Evolutionary conservation across 192 early-diverging fungal species (phyloP).

Genomic region (Helicostylum pulchrum): DNA sequence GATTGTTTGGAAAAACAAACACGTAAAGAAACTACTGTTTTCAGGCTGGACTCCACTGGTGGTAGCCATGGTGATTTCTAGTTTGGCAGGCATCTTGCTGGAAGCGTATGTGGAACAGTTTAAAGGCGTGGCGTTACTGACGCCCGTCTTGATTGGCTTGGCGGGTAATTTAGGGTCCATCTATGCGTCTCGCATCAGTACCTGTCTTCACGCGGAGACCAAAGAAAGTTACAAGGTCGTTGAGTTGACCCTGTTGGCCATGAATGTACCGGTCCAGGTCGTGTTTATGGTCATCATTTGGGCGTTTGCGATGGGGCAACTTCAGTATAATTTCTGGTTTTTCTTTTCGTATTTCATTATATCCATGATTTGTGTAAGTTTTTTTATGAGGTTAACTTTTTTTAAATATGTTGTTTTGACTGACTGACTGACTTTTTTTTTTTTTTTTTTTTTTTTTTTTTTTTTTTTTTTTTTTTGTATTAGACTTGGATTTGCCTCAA

Average conservation of each 20-base stretch:
- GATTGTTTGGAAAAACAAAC: constrained; percentile 54
- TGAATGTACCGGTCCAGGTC: constrained; percentile 65
- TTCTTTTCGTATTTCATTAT: constrained; percentile 48
- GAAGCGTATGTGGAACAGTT: constrained; percentile 61
- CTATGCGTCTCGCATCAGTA: constrained; percentile 70
- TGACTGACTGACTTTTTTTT: too few species aligned
- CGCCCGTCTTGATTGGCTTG: constrained; percentile 67
- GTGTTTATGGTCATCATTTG: constrained; percentile 32
- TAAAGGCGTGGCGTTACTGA: constrained; percentile 59
- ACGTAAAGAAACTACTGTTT: constrained; percentile 56
- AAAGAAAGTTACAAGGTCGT: constrained; percentile 43
- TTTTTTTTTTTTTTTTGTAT: too few species aligned
- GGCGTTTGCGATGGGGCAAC: constrained; percentile 42
- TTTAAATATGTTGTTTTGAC: constrained; percentile 7
- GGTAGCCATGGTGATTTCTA: constrained; percentile 67
- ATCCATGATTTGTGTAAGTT: constrained; percentile 49
- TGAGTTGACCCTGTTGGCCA: constrained; percentile 55
- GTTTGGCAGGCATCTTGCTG: constrained; percentile 59
- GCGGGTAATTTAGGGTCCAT: constrained; percentile 76
- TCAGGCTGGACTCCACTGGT: constrained; percentile 74
- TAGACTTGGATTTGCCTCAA: constrained; percentile 46
- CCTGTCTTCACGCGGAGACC: constrained; percentile 56
- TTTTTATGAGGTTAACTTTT: neutral
- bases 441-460: too few species aligned
- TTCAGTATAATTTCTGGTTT: constrained; percentile 40